A percentile compares a stretch with the other conserved stretches of the same genome.
Evolutionary conservation across 1,284 basidiomycete species (phyloP).

Genomic region (Trametes versicolor): DNA sequence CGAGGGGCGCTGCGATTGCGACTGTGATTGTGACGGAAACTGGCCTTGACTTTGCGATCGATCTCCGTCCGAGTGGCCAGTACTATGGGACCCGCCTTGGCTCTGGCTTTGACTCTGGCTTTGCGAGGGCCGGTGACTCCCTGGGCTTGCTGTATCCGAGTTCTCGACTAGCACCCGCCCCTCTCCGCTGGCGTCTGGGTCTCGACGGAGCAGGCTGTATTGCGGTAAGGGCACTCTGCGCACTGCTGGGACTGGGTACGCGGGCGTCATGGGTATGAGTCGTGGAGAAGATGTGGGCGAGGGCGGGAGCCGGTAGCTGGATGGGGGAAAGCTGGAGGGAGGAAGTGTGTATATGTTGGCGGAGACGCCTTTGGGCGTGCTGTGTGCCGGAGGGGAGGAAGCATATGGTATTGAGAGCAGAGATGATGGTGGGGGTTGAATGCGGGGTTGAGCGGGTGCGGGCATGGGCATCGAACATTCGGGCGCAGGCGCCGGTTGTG

Average conservation of each 20-base stretch:
- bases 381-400: conserved; percentile 12
- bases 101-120: conserved; percentile 25
- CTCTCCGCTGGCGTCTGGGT: conserved; percentile 42
- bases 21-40: conserved; percentile 29
- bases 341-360: conserved; percentile 19
- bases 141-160: conserved; percentile 56
- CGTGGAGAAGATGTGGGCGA: conserved; percentile 23
- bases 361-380: not conserved
- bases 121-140: conserved; percentile 26
- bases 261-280: conserved; percentile 4
- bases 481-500: not conserved
- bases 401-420: conserved; percentile 17
- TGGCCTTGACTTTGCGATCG: conserved; percentile 26
- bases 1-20: conserved; percentile 32
- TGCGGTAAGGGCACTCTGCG: conserved; percentile 34
- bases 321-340: conserved; percentile 26
- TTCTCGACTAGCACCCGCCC: conserved; percentile 58
- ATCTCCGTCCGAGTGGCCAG: conserved; percentile 6
- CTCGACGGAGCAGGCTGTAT: conserved; percentile 22
- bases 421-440: conserved; percentile 10
- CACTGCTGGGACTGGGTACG: conserved; percentile 6
- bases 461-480: conserved; percentile 7
- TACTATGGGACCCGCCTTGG: conserved; percentile 2
- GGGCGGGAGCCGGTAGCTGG: conserved; percentile 15
- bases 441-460: conserved; percentile 19